Evolutionary conservation across 129 eudicot genomes (phyloP).

Genomic region (Logfia minima): DNA sequence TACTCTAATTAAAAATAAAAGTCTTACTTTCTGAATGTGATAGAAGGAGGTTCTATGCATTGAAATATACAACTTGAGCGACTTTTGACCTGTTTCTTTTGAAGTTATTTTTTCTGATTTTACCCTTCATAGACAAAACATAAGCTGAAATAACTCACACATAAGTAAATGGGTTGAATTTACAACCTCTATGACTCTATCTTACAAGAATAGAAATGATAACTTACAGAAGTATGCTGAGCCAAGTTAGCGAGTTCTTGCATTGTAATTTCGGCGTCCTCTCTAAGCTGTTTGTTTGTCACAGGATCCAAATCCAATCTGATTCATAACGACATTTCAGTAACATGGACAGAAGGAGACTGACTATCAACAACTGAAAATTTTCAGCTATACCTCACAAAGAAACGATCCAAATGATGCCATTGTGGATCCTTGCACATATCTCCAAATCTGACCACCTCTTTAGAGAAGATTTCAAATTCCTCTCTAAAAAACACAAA

Average conservation of each 20-base stretch:
- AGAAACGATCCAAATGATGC: constrained; percentile 82
- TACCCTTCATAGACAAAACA: not conserved
- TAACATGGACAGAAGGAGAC: not conserved
- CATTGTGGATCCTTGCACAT: constrained; percentile 93
- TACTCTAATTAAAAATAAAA: not conserved
- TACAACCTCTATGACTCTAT: not conserved
- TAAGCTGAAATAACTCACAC: not conserved
- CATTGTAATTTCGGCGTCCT: constrained; percentile 78
- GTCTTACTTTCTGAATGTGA: not conserved
- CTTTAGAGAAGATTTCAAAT: constrained; percentile 70
- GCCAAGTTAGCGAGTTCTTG: constrained; percentile 70
- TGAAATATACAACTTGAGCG: not conserved
- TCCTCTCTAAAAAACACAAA: constrained; percentile 61
- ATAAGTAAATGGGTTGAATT: not conserved
- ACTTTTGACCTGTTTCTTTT: not conserved
- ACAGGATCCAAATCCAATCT: constrained; percentile 72
- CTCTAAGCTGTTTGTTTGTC: constrained; percentile 51
- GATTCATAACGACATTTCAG: constrained; percentile 25
- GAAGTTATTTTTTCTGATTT: not conserved
- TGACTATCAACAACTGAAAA: constrained; percentile 9
- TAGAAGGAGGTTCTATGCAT: not conserved
- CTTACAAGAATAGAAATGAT: not conserved
- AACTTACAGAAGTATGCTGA: constrained; percentile 84
- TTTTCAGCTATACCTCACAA: constrained; percentile 51
- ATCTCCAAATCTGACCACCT: constrained; percentile 89